Base-by-base conservation (phyloP, 108 stramenopile genomes). In the Thalassiosira profunda region DNA sequence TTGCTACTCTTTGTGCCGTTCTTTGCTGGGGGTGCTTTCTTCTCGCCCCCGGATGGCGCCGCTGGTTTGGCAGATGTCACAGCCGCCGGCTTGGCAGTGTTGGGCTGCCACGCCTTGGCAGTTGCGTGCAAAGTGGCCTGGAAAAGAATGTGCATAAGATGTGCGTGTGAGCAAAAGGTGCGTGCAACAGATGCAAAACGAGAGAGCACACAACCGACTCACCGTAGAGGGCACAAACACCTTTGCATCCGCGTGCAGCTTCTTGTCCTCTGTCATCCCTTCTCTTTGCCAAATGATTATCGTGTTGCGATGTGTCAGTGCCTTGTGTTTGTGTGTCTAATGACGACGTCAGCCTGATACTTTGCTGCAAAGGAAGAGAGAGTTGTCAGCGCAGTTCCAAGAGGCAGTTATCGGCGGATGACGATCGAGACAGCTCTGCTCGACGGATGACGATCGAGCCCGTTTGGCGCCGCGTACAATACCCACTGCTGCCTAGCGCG, bases 181-280 rank as follows among this genome's bases (percentile, higher is more conserved):
- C 41, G 43, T n/a, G 41, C 31, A 52, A 17, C 28, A 10, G 17
- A 11, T 29, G 33, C 2, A 52, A 52, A 12, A 14, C 5, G 7
- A 52, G 33, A 0, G 33, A 31, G 0, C 25, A 52, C 5, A 20
- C 8, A 5, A 17, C 6, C 23, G 26, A 59, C 68, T 58, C 37
- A 70, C 68, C 57, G 57, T 11, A 25, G 68, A 58, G 23, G 68
- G 68, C 33, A 70, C 68, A 70, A 70, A 70, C 47, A 48, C 57
- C 40, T 70, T 70, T 28, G 68, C 68, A 40, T 33, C 46, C 36
- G 68, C 68, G n/a, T n/a, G n/a, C n/a, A n/a, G n/a, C n/a, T n/a
- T n/a, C n/a, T n/a, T n/a, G n/a, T n/a, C n/a, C n/a, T n/a, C n/a
- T n/a, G n/a, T n/a, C n/a, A n/a, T n/a, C n/a, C n/a, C n/a, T n/a